These are phyloP conservation scores for Mycena rosella DNA, from an alignment of 768 basidiomycete species.

Conservation along the genomic window DNA sequence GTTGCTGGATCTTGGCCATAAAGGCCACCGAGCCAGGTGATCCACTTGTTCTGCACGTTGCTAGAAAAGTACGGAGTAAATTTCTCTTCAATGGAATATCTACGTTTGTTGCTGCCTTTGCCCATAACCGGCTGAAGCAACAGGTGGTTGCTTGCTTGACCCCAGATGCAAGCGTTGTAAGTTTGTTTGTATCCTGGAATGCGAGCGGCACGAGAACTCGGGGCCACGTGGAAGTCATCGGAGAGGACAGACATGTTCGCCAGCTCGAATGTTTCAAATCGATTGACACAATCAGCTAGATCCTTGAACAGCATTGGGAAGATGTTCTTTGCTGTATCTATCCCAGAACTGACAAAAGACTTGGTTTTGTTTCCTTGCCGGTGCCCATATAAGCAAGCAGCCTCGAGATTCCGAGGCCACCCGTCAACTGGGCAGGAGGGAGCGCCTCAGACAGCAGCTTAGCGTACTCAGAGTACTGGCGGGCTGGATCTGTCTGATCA, in stretches of 20 bases:
- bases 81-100: background rate
- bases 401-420: background rate
- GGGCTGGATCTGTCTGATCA: constrained; percentile 17
- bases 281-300: background rate
- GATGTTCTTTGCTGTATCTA: background rate
- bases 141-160: background rate
- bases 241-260: no score
- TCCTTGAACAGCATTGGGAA: background rate
- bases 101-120: background rate
- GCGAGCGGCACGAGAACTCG: no score
- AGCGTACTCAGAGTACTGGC: background rate
- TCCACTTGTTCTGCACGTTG: background rate
- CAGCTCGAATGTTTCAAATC: background rate
- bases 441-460: background rate
- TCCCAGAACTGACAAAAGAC: background rate
- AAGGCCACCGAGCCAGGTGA: constrained; percentile 2
- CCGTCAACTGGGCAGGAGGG: background rate
- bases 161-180: background rate
- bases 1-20: constrained; percentile 11
- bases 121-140: background rate
- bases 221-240: no score
- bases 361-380: constrained; percentile 3
- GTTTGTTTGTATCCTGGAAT: no score
- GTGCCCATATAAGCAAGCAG: constrained; percentile 15
- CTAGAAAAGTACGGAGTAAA: background rate